These are phyloP conservation scores for Trichomonas vaginalis DNA, from an alignment of 208 protist species.

Conservation along the genomic window DNA sequence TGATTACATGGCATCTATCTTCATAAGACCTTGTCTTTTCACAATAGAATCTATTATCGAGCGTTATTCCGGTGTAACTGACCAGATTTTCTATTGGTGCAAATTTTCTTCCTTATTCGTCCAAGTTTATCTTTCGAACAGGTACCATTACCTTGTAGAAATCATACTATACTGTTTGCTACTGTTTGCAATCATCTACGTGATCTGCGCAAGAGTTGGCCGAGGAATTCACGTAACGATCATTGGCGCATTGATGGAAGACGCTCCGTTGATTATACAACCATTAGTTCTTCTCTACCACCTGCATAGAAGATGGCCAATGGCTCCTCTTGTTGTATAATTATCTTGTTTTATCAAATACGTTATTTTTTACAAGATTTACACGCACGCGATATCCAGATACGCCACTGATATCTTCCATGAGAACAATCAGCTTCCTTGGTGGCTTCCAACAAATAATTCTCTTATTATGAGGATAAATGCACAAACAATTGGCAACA, in stretches of 20 bases:
- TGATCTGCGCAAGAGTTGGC: neutral
- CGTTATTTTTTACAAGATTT: neutral
- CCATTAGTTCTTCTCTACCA: neutral
- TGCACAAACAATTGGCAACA: neutral
- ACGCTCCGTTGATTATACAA: neutral
- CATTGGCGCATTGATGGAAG: neutral
- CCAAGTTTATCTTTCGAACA: neutral
- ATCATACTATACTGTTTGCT: neutral
- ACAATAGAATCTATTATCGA: neutral
- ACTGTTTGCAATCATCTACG: neutral
- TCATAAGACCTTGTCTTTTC: neutral
- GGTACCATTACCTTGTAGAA: neutral
- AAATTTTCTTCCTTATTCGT: neutral
- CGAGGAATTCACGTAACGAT: neutral
- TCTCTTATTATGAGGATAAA: neutral
- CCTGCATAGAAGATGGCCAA: neutral
- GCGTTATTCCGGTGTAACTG: neutral
- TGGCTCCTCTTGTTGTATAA: neutral
- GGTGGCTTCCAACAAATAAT: neutral
- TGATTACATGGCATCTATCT: neutral
- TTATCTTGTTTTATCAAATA: neutral
- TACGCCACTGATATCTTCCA: neutral
- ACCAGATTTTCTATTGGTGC: neutral
- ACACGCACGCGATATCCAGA: neutral
- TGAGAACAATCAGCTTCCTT: neutral